Conservation (phyloP, 2,329 filamentous ascomycete genomes). For the Colletotrichum endophyticum region DNA sequence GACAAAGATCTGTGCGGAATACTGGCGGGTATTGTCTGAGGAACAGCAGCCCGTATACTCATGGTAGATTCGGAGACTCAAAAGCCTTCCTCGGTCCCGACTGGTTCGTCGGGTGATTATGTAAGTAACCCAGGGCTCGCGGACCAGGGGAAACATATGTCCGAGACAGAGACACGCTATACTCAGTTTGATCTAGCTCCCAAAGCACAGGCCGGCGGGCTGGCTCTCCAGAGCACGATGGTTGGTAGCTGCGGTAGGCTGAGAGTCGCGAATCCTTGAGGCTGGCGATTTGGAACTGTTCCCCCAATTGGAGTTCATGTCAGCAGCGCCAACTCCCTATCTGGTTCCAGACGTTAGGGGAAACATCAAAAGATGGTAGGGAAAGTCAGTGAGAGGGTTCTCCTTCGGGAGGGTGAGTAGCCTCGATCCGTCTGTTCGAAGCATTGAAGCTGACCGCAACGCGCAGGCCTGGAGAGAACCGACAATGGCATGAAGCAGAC, state of each 20-base stretch:
- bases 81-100: background rate
- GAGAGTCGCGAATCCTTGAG: constrained; percentile 6
- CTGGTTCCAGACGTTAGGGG: constrained; percentile 3
- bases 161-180: background rate
- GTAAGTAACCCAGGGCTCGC: background rate
- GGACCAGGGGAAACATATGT: background rate
- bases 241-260: constrained; percentile 12
- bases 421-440: background rate
- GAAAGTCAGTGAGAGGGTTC: constrained; percentile 69
- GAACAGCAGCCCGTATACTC: background rate
- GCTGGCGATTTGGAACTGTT: background rate
- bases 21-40: background rate
- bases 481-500: constrained; percentile 98
- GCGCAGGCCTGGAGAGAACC: constrained; percentile 85
- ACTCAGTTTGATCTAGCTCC: background rate
- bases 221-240: background rate
- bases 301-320: background rate
- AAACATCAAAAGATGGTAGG: constrained; percentile 54
- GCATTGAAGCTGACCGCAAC: constrained; percentile 16
- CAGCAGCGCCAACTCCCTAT: background rate
- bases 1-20: background rate
- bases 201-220: background rate
- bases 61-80: background rate
- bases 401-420: constrained; percentile 63
- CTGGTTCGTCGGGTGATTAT: background rate